A percentile compares a stretch with the other conserved stretches of the same genome.
Conservation (phyloP, 2,329 filamentous ascomycete genomes). For the Cordyceps militaris region DNA sequence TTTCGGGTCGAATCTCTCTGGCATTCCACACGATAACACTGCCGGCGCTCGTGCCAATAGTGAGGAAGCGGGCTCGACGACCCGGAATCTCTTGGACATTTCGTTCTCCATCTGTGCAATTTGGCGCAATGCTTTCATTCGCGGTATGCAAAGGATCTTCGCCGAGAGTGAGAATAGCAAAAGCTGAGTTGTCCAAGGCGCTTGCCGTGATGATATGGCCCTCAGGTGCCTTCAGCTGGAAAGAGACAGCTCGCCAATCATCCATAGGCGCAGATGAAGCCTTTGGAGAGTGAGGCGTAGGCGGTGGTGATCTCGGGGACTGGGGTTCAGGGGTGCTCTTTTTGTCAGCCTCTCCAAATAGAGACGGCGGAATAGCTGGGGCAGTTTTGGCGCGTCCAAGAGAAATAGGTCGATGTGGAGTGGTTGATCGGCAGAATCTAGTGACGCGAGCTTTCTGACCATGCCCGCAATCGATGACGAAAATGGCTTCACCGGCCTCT, state of each 20-base stretch:
- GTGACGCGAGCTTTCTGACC: constrained; percentile 37
- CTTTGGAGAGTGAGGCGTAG: constrained; percentile 19
- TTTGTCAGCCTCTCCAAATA: constrained; percentile 5
- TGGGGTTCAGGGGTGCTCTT: constrained; percentile 17
- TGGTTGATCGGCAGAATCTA: constrained; percentile 35
- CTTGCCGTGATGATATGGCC: constrained; percentile 59
- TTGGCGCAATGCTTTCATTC: constrained; percentile 45
- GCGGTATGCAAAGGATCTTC: constrained; percentile 63
- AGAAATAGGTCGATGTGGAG: not conserved
- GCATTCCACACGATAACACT: constrained; percentile 80
- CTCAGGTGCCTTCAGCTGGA: constrained; percentile 50
- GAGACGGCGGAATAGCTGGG: not conserved
- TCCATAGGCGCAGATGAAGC: constrained; percentile 18
- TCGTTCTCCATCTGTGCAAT: constrained; percentile 33
- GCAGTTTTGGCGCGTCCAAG: not conserved
- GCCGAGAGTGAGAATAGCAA: constrained; percentile 60
- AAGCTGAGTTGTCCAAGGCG: constrained; percentile 66
- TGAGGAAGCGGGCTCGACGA: constrained; percentile 72
- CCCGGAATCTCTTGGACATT: constrained; percentile 64
- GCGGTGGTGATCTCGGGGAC: constrained; percentile 18
- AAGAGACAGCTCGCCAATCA: constrained; percentile 24
- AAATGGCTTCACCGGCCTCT: constrained; percentile 67
- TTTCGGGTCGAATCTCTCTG: constrained; percentile 45
- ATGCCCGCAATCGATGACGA: constrained; percentile 67
- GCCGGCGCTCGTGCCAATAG: constrained; percentile 72